These are phyloP conservation scores for Ceratobasidium sp. DNA, from an alignment of 1,284 basidiomycete genomes.

Conservation along the genomic window DNA sequence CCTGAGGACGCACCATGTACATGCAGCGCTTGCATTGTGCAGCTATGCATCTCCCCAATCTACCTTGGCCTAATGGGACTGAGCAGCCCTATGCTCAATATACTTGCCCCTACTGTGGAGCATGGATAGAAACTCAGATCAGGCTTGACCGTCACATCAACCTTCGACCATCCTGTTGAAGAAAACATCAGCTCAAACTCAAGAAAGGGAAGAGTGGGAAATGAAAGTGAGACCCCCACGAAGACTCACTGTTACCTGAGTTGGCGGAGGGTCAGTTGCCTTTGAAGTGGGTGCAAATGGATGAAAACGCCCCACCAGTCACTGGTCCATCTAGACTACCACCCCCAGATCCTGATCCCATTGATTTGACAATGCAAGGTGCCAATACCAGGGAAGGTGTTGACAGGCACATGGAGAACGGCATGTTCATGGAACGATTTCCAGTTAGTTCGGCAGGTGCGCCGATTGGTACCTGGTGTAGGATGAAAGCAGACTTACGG, in stretches of 20 bases:
- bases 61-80: neutral
- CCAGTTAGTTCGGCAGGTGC: constrained; percentile 8
- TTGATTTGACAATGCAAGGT: neutral
- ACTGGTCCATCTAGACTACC: neutral
- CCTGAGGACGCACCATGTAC: too few relatives aligned
- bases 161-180: neutral
- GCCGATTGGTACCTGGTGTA: neutral
- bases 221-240: neutral
- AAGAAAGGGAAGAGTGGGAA: neutral
- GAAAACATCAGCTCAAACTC: too few relatives aligned
- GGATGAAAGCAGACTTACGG: neutral
- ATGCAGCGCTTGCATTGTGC: too few relatives aligned
- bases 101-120: neutral
- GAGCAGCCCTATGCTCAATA: neutral
- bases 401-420: neutral
- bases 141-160: neutral
- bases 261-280: neutral
- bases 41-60: neutral
- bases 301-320: neutral
- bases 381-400: neutral
- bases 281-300: neutral
- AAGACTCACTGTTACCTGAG: neutral
- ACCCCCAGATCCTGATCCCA: neutral
- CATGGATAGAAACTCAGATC: neutral
- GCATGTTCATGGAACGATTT: constrained; percentile 21